A percentile compares a stretch with the other conserved stretches of the same genome.
Evolutionary conservation across 2,329 filamentous ascomycete genomes (phyloP).

Genomic region (Botrytis aclada): DNA sequence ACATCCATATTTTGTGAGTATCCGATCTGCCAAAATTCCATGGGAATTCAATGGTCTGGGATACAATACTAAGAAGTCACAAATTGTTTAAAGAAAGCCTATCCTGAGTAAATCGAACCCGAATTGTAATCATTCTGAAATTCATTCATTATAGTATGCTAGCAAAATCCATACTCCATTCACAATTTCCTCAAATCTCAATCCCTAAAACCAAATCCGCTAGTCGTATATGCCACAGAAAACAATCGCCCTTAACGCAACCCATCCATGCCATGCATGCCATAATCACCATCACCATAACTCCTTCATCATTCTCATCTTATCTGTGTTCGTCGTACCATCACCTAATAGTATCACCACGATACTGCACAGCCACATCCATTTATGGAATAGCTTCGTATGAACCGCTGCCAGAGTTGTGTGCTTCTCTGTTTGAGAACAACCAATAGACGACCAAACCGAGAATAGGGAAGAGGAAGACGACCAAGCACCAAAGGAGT

Average conservation of each 20-base stretch:
- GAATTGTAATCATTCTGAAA: neutral
- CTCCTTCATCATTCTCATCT: neutral
- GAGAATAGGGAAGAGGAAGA: conserved; percentile 62
- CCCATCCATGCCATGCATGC: neutral
- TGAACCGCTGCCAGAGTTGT: conserved; percentile 48
- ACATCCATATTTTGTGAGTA: neutral
- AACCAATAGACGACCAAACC: conserved; percentile 62
- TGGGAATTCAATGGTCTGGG: neutral
- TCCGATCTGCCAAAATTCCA: neutral
- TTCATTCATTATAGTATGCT: conserved; percentile 8
- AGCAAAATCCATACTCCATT: neutral
- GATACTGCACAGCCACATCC: no score
- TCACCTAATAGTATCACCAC: neutral
- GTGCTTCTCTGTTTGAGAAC: conserved; percentile 58
- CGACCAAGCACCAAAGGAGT: conserved; percentile 59
- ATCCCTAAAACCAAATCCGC: neutral
- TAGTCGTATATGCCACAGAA: conserved; percentile 6
- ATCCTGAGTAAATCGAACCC: neutral
- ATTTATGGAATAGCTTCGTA: conserved; percentile 47
- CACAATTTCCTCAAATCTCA: neutral
- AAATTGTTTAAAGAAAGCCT: no score
- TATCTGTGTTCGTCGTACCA: neutral
- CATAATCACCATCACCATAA: neutral
- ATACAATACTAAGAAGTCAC: neutral
- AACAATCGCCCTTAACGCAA: neutral